Conservation (phyloP, 148 eudicot genomes). For the Dysphania ambrosioides region DNA sequence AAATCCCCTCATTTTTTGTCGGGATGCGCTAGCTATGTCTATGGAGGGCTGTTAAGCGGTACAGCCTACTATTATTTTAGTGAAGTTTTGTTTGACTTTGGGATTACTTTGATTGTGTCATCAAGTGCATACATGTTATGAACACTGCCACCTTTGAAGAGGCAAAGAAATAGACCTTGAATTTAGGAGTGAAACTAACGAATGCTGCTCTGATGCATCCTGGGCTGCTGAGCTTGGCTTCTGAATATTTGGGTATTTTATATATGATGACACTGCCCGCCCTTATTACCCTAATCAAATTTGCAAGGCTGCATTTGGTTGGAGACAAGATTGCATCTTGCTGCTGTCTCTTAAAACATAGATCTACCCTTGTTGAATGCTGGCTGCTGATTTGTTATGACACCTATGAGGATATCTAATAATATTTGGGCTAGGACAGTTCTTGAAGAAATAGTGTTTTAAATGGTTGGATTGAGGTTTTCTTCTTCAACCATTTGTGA, state of each 20-base stretch:
- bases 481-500: constrained; percentile 39
- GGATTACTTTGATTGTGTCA: background rate
- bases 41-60: constrained; percentile 8
- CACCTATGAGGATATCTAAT: constrained; percentile 7
- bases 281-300: constrained; percentile 6
- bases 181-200: constrained; percentile 13
- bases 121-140: background rate
- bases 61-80: background rate
- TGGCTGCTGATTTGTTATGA: constrained; percentile 6
- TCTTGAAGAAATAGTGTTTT: constrained; percentile 44
- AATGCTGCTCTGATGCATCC: too few relatives aligned
- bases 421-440: constrained; percentile 33
- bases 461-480: constrained; percentile 42
- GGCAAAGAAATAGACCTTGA: background rate
- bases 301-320: background rate
- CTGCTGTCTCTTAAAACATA: constrained; percentile 7
- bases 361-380: constrained; percentile 10
- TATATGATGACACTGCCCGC: constrained; percentile 5
- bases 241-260: constrained; percentile 1
- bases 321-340: constrained; percentile 4
- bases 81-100: background rate
- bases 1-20: background rate
- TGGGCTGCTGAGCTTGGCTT: background rate
- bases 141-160: constrained; percentile 10
- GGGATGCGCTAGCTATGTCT: constrained; percentile 10